A percentile compares a stretch with the other conserved stretches of the same genome.
Conservation (phyloP, 768 basidiomycete genomes). For the Rhodotorula kratochvilovae region DNA sequence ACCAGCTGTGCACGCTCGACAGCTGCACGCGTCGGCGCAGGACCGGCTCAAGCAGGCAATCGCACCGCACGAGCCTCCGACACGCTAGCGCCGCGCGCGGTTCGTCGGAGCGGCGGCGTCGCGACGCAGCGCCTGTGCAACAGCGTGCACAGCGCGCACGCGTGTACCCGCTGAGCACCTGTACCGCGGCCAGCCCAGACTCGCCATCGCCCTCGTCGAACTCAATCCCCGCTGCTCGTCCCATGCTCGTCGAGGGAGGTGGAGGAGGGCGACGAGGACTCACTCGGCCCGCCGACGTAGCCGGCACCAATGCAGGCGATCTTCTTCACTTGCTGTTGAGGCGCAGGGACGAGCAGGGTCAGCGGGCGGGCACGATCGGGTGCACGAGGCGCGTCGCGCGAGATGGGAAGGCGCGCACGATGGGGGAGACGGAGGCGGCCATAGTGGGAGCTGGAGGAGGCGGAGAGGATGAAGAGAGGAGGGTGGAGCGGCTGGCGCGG, state of each 20-base stretch:
- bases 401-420: conserved; percentile 4
- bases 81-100: no score
- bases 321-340: conserved; percentile 38
- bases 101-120: no score
- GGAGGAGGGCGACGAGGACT: not conserved
- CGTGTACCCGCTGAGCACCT: no score
- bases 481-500: not conserved
- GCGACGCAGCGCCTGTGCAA: no score
- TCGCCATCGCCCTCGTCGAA: no score
- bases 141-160: no score
- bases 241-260: not conserved
- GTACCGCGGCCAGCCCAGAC: no score
- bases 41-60: no score
- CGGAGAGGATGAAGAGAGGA: not conserved
- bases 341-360: not conserved
- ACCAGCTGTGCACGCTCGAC: no score
- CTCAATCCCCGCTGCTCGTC: no score
- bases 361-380: not conserved
- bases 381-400: not conserved
- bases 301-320: conserved; percentile 45
- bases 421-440: conserved; percentile 16
- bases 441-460: not conserved
- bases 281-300: conserved; percentile 44
- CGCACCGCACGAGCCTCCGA: no score
- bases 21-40: no score